phyloP scores from a whole-genome alignment of 805 yeast genomes.

The Candida quercuum region DNA sequence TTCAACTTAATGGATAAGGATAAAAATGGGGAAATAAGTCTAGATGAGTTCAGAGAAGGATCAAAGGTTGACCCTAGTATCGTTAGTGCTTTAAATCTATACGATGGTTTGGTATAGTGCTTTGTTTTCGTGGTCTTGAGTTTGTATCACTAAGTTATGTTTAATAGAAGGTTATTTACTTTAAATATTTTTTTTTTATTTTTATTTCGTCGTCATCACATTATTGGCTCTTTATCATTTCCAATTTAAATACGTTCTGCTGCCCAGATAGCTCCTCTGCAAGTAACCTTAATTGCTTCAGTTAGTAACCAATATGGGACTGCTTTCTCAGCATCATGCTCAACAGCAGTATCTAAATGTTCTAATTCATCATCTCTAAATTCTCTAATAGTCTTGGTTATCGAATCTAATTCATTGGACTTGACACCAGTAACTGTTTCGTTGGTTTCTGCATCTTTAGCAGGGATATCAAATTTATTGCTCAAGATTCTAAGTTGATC shows the following conservation, averaged over 20 bases:
- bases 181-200: background rate
- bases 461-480: conserved; percentile 53
- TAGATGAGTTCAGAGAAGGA: conserved; percentile 81
- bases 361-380: conserved; percentile 95
- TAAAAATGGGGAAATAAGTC: conserved; percentile 60
- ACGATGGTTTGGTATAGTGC: conserved; percentile 45
- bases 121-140: background rate
- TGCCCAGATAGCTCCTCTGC: conserved; percentile 84
- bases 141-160: background rate
- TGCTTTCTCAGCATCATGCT: conserved; percentile 88
- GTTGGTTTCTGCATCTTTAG: conserved; percentile 24
- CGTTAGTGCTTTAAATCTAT: conserved; percentile 68
- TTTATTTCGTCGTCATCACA: background rate
- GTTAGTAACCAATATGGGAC: conserved; percentile 87
- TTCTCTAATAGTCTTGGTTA: conserved; percentile 59
- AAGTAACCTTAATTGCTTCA: conserved; percentile 77
- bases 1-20: conserved; percentile 71
- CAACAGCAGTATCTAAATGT: conserved; percentile 90
- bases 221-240: conserved; percentile 6
- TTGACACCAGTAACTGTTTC: conserved; percentile 22
- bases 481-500: conserved; percentile 75
- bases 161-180: background rate
- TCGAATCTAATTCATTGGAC: conserved; percentile 49
- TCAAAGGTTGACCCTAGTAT: conserved; percentile 76
- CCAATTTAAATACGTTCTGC: conserved; percentile 69